phyloP scores from a whole-genome alignment of 108 stramenopile genomes.

The Cyclotella sp. region DNA sequence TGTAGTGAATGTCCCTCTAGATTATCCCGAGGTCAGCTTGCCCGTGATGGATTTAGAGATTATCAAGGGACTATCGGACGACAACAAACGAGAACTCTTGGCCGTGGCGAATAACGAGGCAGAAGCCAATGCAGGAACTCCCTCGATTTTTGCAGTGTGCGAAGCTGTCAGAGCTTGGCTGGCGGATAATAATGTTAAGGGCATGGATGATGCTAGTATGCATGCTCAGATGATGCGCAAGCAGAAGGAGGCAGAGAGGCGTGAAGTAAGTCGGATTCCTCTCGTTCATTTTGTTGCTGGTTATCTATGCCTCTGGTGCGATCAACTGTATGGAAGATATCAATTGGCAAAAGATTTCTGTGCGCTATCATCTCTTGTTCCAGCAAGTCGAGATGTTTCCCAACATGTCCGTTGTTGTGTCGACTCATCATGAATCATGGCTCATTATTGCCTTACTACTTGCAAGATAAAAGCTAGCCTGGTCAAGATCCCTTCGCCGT shows the following conservation, averaged over 20 bases:
- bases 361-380: neutral
- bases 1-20: conserved; percentile 62
- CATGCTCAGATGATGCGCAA: conserved; percentile 89
- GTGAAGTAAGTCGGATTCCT: conserved; percentile 58
- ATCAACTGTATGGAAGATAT: no score
- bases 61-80: conserved; percentile 72
- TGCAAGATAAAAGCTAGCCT: conserved; percentile 34
- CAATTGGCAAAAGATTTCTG: neutral
- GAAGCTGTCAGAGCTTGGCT: conserved; percentile 86
- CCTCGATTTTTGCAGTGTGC: conserved; percentile 81
- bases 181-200: conserved; percentile 86
- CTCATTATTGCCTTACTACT: conserved; percentile 5
- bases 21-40: conserved; percentile 67
- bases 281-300: neutral
- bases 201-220: conserved; percentile 87
- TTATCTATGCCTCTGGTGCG: neutral
- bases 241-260: conserved; percentile 69
- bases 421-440: conserved; percentile 1
- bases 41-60: conserved; percentile 76
- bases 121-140: conserved; percentile 74
- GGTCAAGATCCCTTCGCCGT: conserved; percentile 79
- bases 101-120: conserved; percentile 76
- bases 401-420: conserved; percentile 25
- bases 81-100: conserved; percentile 64
- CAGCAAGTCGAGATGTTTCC: conserved; percentile 13